These are phyloP conservation scores for Aspergillus coremiiformis DNA, from an alignment of 495 filamentous ascomycete species.

Conservation along the genomic window DNA sequence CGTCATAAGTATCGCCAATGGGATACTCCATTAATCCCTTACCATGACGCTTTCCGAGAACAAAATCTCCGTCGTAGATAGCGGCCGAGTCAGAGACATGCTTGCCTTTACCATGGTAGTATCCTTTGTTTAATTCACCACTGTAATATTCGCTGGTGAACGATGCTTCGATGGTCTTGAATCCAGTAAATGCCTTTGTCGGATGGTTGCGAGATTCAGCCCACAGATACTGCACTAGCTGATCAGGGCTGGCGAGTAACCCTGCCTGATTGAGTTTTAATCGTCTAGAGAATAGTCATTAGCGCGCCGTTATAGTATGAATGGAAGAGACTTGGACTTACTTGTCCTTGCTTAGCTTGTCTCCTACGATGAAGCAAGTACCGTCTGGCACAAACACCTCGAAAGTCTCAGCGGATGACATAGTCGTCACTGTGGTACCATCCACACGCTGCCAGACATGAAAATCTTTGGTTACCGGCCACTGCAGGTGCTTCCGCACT, in stretches of 20 bases:
- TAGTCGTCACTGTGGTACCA: conserved; percentile 31
- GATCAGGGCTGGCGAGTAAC: conserved; percentile 39
- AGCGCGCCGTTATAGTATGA: not conserved
- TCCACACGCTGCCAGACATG: conserved; percentile 41
- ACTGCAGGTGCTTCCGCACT: conserved; percentile 34
- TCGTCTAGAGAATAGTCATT: conserved; percentile 18
- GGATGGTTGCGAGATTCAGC: conserved; percentile 38
- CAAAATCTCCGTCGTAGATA: conserved; percentile 49
- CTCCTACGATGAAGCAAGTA: conserved; percentile 38
- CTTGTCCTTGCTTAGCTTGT: conserved; percentile 37
- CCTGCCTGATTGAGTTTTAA: conserved; percentile 32
- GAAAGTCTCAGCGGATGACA: conserved; percentile 37
- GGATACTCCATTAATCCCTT: conserved; percentile 52
- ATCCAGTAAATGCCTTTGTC: conserved; percentile 37
- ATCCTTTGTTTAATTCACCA: conserved; percentile 42
- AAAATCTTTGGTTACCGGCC: conserved; percentile 34
- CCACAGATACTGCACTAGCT: conserved; percentile 41
- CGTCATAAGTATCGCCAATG: conserved; percentile 56
- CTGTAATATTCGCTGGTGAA: conserved; percentile 45
- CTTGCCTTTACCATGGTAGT: conserved; percentile 45
- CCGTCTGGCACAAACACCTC: conserved; percentile 34
- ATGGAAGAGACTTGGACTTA: conserved; percentile 10
- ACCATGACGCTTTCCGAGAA: conserved; percentile 46
- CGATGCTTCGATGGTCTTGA: conserved; percentile 38
- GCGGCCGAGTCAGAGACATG: conserved; percentile 48